A percentile compares a stretch with the other conserved stretches of the same genome.
Evolutionary conservation across 1,284 basidiomycete species (phyloP).

Genomic region (Ganoderma leucocontextum): DNA sequence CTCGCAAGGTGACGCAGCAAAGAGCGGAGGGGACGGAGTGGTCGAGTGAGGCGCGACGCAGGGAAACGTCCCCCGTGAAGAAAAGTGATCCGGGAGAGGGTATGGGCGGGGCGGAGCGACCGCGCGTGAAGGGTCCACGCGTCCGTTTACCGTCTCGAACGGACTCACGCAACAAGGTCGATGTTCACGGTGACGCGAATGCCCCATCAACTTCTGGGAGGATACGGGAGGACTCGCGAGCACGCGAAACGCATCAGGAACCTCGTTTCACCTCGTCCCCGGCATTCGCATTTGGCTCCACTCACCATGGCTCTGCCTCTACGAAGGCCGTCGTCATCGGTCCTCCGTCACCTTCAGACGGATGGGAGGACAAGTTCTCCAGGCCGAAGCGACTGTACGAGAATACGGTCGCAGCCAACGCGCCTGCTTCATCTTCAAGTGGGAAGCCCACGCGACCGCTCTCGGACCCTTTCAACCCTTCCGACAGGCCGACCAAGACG

Average conservation of each 20-base stretch:
- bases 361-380: slow-evolving; percentile 31
- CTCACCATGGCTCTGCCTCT: slow-evolving; percentile 14
- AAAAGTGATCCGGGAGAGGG: slow-evolving; percentile 21
- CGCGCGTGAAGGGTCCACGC: slow-evolving; percentile 17
- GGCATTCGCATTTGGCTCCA: slow-evolving; percentile 1
- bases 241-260: background rate
- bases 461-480: background rate
- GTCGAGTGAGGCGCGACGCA: background rate
- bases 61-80: slow-evolving; percentile 20
- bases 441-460: background rate
- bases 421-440: slow-evolving; percentile 5
- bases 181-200: background rate
- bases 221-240: background rate
- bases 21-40: background rate
- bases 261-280: background rate
- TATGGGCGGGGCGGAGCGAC: background rate
- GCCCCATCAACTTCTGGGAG: background rate
- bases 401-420: slow-evolving; percentile 9
- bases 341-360: slow-evolving; percentile 13
- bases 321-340: slow-evolving; percentile 12
- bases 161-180: slow-evolving; percentile 7
- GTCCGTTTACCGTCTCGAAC: slow-evolving; percentile 17
- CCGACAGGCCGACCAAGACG: background rate
- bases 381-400: slow-evolving; percentile 24
- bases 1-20: background rate